Conservation (phyloP, 2,329 filamentous ascomycete genomes). For the Colletotrichum melonis region DNA sequence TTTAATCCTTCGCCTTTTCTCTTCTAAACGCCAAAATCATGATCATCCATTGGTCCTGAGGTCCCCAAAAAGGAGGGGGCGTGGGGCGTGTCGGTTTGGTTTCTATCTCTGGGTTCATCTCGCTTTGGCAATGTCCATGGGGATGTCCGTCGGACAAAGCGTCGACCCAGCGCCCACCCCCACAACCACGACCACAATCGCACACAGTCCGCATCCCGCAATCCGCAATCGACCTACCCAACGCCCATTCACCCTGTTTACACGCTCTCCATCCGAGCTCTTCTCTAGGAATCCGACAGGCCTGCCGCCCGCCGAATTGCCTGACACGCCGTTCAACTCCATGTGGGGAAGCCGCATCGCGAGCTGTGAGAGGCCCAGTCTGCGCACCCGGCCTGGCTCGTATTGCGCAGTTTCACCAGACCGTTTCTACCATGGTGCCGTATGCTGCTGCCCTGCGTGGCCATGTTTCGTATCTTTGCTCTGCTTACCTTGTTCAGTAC, state of each 20-base stretch:
- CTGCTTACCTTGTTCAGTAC: conserved; percentile 23
- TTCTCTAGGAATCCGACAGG: conserved; percentile 18
- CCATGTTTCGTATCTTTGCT: conserved; percentile 30
- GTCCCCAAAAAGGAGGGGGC: conserved; percentile 6
- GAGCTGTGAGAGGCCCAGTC: conserved; percentile 18
- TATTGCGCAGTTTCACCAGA: conserved; percentile 34
- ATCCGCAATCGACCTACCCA: background rate
- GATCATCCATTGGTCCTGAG: background rate
- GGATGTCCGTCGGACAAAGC: conserved; percentile 40
- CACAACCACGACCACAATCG: background rate
- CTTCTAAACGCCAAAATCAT: conserved; percentile 6
- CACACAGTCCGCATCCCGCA: background rate
- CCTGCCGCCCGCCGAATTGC: background rate
- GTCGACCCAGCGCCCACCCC: conserved; percentile 24
- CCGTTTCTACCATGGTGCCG: conserved; percentile 19
- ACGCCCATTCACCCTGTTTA: conserved; percentile 18
- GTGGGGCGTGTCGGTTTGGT: conserved; percentile 22
- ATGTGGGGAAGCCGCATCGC: conserved; percentile 13
- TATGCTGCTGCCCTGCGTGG: conserved; percentile 18
- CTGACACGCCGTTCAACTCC: background rate
- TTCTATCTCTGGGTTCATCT: conserved; percentile 34
- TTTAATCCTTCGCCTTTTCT: background rate
- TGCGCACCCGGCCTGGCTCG: conserved; percentile 5
- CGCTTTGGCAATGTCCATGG: conserved; percentile 35
- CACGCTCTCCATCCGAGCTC: background rate